Evolutionary conservation across 2,329 filamentous ascomycete genomes (phyloP).

Genomic region (Gaeumannomyces tritici): DNA sequence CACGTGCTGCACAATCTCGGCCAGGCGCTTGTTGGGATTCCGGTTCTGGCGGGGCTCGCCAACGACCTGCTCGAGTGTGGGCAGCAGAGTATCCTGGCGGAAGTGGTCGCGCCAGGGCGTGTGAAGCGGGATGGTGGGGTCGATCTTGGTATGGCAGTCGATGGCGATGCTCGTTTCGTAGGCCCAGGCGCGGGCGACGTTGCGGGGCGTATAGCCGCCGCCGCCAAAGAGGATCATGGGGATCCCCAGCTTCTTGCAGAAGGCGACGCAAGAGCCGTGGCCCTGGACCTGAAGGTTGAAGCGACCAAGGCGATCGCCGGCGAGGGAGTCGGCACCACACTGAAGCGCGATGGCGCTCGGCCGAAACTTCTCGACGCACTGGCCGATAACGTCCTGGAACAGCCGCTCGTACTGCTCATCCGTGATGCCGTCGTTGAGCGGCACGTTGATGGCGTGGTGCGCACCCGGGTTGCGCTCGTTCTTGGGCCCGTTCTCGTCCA

Average conservation of each 20-base stretch:
- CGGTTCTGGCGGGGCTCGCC: slow-evolving; percentile 65
- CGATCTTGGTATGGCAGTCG: slow-evolving; percentile 59
- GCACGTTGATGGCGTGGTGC: slow-evolving; percentile 84
- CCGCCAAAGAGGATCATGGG: slow-evolving; percentile 89
- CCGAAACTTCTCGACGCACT: slow-evolving; percentile 73
- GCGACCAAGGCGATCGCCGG: slow-evolving; percentile 83
- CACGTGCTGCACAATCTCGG: slow-evolving; percentile 67
- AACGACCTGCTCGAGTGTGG: slow-evolving; percentile 65
- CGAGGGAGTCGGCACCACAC: slow-evolving; percentile 89
- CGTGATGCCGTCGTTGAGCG: slow-evolving; percentile 81
- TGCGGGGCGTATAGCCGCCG: slow-evolving; percentile 91
- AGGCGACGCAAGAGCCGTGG: slow-evolving; percentile 84
- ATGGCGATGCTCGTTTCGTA: slow-evolving; percentile 92
- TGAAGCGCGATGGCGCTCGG: slow-evolving; percentile 88
- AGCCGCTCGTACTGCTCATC: slow-evolving; percentile 81
- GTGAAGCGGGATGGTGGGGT: slow-evolving; percentile 64
- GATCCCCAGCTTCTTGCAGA: slow-evolving; percentile 69
- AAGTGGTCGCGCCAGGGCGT: slow-evolving; percentile 86
- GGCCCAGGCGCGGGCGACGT: slow-evolving; percentile 93
- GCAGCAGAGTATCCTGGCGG: slow-evolving; percentile 78
- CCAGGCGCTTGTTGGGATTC: slow-evolving; percentile 67
- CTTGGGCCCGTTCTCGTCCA: slow-evolving; percentile 75
- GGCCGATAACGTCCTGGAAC: slow-evolving; percentile 72
- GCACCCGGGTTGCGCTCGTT: slow-evolving; percentile 79
- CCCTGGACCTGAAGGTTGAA: slow-evolving; percentile 97